Conservation (phyloP, 2,329 filamentous ascomycete genomes). For the Penicillium sp. region DNA sequence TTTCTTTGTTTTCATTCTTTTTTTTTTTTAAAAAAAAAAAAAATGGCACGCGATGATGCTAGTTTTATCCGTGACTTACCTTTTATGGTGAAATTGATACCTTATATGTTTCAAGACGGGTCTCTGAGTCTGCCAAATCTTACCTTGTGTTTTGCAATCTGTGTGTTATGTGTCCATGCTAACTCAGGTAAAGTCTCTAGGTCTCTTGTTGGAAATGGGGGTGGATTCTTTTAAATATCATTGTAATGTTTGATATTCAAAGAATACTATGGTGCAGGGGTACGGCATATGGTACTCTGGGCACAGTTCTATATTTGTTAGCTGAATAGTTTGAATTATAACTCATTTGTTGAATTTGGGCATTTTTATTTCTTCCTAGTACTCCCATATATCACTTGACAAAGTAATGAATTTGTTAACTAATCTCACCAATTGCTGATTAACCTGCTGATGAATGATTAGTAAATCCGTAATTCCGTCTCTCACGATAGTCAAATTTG, state of each 20-base stretch:
- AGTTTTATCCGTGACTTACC: constrained; percentile 15
- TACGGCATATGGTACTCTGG: background rate
- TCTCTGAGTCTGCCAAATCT: constrained; percentile 19
- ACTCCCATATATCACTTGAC: background rate
- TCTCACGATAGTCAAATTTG: background rate
- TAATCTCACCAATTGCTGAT: background rate
- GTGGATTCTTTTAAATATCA: background rate
- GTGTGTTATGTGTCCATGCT: background rate
- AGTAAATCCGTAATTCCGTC: background rate
- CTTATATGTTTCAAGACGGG: constrained; percentile 27
- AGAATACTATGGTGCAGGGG: background rate
- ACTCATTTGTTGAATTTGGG: no score
- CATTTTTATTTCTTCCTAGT: background rate
- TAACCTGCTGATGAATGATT: background rate
- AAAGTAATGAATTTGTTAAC: background rate
- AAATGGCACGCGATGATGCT: constrained; percentile 17
- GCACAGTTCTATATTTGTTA: background rate
- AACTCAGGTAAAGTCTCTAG: background rate
- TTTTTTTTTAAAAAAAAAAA: background rate
- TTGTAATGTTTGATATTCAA: background rate
- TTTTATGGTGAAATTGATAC: constrained; percentile 19
- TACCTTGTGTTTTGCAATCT: background rate
- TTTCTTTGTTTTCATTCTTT: background rate
- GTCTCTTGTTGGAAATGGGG: background rate
- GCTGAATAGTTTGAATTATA: background rate